These are phyloP conservation scores for Silene latifolia DNA, from an alignment of 148 eudicot genomes.

Conservation along the genomic window DNA sequence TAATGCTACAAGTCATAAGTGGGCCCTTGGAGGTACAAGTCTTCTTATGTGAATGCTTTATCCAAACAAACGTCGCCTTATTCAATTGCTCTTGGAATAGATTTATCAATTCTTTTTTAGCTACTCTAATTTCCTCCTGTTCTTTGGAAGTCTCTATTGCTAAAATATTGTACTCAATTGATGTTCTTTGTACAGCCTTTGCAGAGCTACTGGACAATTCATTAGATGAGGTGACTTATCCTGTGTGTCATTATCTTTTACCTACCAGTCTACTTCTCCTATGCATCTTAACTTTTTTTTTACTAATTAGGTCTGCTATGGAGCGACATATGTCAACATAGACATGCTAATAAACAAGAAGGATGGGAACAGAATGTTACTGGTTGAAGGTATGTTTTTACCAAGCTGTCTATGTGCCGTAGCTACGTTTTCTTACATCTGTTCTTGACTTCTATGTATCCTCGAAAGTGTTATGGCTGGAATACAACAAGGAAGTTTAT, in stretches of 20 bases:
- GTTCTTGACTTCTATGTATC: neutral
- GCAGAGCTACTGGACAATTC: slow-evolving; percentile 94
- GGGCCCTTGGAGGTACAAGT: slow-evolving; percentile 86
- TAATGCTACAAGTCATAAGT: slow-evolving; percentile 95
- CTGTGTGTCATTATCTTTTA: slow-evolving; percentile 12
- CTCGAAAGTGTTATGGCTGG: neutral
- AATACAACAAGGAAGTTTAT: neutral
- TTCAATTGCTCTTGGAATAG: neutral
- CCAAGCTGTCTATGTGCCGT: slow-evolving; percentile 1
- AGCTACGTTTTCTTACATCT: neutral
- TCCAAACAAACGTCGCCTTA: neutral
- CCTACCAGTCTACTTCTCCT: neutral
- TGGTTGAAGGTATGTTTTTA: slow-evolving; percentile 61
- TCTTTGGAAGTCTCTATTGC: neutral
- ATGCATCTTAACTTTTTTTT: neutral
- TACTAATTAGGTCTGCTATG: slow-evolving; percentile 59
- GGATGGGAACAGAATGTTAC: slow-evolving; percentile 65
- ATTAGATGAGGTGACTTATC: slow-evolving; percentile 69
- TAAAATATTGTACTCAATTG: neutral
- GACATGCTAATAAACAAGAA: slow-evolving; percentile 73
- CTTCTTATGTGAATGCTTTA: neutral
- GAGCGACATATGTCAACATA: slow-evolving; percentile 74
- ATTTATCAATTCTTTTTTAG: neutral
- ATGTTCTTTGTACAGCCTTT: slow-evolving; percentile 51
- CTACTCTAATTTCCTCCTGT: neutral